These are phyloP conservation scores for Ascosphaera aggregata DNA, from an alignment of 2,329 filamentous ascomycete genomes.

Conservation along the genomic window DNA sequence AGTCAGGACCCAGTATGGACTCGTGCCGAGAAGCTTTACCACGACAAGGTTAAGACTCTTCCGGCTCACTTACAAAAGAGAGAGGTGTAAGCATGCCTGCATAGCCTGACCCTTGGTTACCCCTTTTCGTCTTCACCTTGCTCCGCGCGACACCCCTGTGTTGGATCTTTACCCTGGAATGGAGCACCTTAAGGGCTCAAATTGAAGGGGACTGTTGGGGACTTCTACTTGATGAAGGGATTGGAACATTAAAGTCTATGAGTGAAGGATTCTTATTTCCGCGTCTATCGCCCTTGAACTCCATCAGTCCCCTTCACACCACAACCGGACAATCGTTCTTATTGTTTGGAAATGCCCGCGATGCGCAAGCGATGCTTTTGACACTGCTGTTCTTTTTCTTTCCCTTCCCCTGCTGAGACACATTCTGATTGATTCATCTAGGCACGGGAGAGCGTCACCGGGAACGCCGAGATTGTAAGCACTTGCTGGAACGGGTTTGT, in stretches of 20 bases:
- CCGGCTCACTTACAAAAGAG: conserved; percentile 21
- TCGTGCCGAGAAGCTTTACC: conserved; percentile 61
- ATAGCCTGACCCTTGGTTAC: not conserved
- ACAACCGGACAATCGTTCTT: too few relatives aligned
- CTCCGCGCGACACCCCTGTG: not conserved
- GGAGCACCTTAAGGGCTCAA: too few relatives aligned
- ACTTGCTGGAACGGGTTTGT: too few relatives aligned
- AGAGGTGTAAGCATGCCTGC: conserved; percentile 1
- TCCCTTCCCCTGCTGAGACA: not conserved
- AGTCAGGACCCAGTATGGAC: conserved; percentile 53
- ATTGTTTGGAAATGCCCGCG: too few relatives aligned
- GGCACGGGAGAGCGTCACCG: not conserved
- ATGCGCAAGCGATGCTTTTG: too few relatives aligned
- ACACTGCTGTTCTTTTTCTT: not conserved
- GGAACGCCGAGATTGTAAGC: not conserved
- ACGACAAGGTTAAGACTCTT: conserved; percentile 53
- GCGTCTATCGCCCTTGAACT: too few relatives aligned
- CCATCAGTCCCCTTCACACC: too few relatives aligned
- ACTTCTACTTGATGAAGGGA: too few relatives aligned
- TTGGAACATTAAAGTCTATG: too few relatives aligned
- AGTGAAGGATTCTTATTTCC: too few relatives aligned
- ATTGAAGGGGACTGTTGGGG: too few relatives aligned
- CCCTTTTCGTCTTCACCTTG: not conserved
- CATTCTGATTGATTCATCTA: not conserved
- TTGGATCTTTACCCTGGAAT: too few relatives aligned